Evolutionary conservation across 2,329 filamentous ascomycete genomes (phyloP).

Genomic region (Sclerotinia nivalis): DNA sequence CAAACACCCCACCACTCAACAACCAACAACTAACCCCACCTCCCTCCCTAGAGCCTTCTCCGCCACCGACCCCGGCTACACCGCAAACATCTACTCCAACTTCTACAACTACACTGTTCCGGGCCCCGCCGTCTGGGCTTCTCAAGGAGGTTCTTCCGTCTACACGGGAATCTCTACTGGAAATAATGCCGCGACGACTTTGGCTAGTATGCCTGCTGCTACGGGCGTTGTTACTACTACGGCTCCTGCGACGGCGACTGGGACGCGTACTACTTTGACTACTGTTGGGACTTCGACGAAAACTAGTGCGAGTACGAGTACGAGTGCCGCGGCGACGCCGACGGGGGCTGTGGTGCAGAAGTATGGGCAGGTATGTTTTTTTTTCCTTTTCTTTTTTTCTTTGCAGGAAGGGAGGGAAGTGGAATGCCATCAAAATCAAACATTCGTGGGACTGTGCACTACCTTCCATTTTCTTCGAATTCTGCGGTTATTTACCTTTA

Average conservation of each 20-base stretch:
- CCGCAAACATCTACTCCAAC: slow-evolving; percentile 38
- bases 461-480: no score
- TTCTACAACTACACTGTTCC: slow-evolving; percentile 39
- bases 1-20: slow-evolving; percentile 27
- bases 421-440: neutral
- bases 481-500: neutral
- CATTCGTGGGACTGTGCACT: no score
- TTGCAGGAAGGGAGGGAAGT: neutral
- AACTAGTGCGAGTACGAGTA: neutral
- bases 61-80: slow-evolving; percentile 27
- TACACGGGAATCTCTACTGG: neutral
- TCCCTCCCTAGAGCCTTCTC: neutral
- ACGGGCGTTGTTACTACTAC: neutral
- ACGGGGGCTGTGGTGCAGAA: slow-evolving; percentile 14
- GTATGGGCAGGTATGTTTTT: slow-evolving; percentile 28
- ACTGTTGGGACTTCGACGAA: neutral
- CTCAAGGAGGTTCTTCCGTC: slow-evolving; percentile 21
- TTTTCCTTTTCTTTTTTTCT: neutral
- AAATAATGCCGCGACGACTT: slow-evolving; percentile 1
- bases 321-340: neutral
- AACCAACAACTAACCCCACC: slow-evolving; percentile 17
- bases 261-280: neutral
- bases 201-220: neutral
- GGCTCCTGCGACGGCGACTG: neutral
- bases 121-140: slow-evolving; percentile 36